Evolutionary conservation across 148 eudicot genomes (phyloP), one percentile per base, ranked within the genome.

Genomic region (Nepenthes mirabilis): DNA sequence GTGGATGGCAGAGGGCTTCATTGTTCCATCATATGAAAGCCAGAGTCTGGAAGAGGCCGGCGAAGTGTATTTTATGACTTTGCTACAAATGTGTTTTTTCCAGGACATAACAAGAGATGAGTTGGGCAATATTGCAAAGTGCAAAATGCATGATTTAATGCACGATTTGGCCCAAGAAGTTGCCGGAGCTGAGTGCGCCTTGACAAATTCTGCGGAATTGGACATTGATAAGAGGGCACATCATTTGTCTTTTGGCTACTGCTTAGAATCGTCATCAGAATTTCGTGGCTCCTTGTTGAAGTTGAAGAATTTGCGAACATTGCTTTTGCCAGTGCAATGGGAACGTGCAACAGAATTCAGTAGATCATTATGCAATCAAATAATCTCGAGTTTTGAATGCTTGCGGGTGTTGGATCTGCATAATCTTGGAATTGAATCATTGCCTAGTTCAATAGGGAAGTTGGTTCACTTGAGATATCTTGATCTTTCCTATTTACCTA

Each of bases 151-250:
- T 13, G 78, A 75, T 56, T 64, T 75, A 54, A 60, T 75, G 11
- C 78, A 77, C 62, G 85, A 77, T 65, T 73, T 81, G 37, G 85
- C 85, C 9, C 32, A 1, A 32, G 53, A 63, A 4, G 69, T 81
- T 6, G 74, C 72, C 1, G 61, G 70, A 6, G 36, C 40, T 1
- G 80, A 68, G 47, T 48, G 10, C 36, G 32, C 8, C 8, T 7
- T 47, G 7, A 47, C 52, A 2, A 11, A 55, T 14, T 32, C 33
- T 33, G 48, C 40, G 0, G 11, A 13, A 32, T 3, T 47, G 54
- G 14, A 59, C 3, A 2, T 58, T 50, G 11, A 59, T 11, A n/a
- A 48, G 8, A 58, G 59, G 8, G 47, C 52, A 32, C 70, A 70
- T 14, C 79, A 62, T 56, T 13, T 68, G 3, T 74, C 68, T 14